phyloP scores from a whole-genome alignment of 139 green algal genomes.

The Astrephomene gubernaculifera region DNA sequence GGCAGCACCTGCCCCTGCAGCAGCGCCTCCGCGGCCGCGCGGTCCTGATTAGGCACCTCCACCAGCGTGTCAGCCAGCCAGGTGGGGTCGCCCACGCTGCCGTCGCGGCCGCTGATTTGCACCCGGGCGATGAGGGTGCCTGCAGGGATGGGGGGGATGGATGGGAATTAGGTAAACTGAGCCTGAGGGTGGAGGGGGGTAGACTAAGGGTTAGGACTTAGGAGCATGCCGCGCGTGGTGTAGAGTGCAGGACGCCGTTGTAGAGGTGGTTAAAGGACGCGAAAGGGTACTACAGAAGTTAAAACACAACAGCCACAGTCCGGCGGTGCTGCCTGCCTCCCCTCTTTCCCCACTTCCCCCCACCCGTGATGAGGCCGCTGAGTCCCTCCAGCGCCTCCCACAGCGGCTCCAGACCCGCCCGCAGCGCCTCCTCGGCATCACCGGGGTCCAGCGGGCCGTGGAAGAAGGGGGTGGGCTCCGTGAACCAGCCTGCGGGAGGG shows the following conservation, averaged over 20 bases:
- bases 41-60: slow-evolving; percentile 33
- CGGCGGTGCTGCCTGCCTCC: no score
- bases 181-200: no score
- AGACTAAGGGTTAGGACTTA: no score
- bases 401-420: slow-evolving; percentile 53
- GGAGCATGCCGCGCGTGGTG: no score
- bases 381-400: slow-evolving; percentile 58
- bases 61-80: slow-evolving; percentile 48
- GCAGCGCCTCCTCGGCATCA: slow-evolving; percentile 57
- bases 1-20: slow-evolving; percentile 21
- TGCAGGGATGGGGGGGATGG: neutral
- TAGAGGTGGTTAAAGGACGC: no score
- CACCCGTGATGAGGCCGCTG: slow-evolving; percentile 35
- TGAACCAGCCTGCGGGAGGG: slow-evolving; percentile 82
- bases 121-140: slow-evolving; percentile 25
- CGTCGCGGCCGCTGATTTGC: slow-evolving; percentile 5
- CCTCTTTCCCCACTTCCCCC: no score
- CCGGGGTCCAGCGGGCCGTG: slow-evolving; percentile 61
- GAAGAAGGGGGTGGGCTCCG: slow-evolving; percentile 79
- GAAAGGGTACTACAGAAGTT: no score
- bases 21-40: slow-evolving; percentile 14
- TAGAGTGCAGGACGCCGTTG: no score
- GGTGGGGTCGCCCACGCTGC: neutral
- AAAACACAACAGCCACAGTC: no score
- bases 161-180: neutral